A percentile compares a stretch with the other conserved stretches of the same genome.
These are phyloP conservation scores for Uronychia setigera DNA, from an alignment of 73 alveolate species.

Conservation along the genomic window DNA sequence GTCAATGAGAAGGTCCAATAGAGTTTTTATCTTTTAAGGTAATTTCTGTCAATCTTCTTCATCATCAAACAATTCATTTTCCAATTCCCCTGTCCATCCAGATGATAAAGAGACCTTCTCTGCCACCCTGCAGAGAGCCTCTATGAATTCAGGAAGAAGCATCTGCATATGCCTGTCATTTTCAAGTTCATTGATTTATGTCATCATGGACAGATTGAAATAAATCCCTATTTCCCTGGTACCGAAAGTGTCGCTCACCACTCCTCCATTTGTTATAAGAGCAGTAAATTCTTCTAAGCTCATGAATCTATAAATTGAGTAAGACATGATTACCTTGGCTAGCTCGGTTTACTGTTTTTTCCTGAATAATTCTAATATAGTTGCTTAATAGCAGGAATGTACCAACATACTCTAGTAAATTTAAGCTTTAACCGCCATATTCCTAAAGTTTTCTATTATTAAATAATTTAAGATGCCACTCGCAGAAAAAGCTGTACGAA, in stretches of 20 bases:
- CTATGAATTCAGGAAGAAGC: conserved; percentile 33
- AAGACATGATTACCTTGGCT: conserved; percentile 45
- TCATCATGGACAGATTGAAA: conserved; percentile 84
- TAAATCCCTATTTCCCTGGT: conserved; percentile 71
- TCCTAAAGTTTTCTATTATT: too few species aligned
- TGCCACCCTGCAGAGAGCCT: conserved; percentile 31
- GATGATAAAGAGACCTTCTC: conserved; percentile 17
- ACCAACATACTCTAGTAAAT: too few species aligned
- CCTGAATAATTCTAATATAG: conserved; percentile 61
- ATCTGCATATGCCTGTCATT: conserved; percentile 22
- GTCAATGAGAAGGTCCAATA: too few species aligned
- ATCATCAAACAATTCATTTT: too few species aligned
- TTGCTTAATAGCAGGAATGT: conserved; percentile 51
- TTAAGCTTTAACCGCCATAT: too few species aligned
- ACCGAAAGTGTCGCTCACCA: conserved; percentile 72
- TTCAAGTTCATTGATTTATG: conserved; percentile 49
- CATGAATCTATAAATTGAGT: conserved; percentile 28
- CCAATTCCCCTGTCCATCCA: background rate
- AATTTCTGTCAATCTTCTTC: too few species aligned
- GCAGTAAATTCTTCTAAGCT: conserved; percentile 79
- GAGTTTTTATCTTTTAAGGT: too few species aligned
- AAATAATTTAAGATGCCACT: too few species aligned
- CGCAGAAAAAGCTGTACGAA: too few species aligned
- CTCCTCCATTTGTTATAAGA: conserved; percentile 51
- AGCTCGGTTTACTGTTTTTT: conserved; percentile 78